Conservation (phyloP, 2,329 filamentous ascomycete species). For the Fusarium domesticum region DNA sequence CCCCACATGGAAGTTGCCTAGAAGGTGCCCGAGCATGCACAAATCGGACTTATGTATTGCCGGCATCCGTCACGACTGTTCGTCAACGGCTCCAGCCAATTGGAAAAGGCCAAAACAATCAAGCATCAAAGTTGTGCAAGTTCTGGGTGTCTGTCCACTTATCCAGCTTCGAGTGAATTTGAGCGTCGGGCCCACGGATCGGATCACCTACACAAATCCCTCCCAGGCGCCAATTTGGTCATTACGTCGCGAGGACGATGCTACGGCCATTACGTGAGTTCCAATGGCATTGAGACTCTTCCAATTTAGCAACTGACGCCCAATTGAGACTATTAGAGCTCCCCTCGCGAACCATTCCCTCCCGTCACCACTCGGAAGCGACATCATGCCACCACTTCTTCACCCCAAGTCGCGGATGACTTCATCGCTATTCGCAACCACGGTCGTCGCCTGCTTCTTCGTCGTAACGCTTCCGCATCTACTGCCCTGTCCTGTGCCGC, state of each 20-base stretch:
- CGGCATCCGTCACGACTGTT: not conserved
- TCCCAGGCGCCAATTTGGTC: slow-evolving; percentile 26
- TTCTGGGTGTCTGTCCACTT: slow-evolving; percentile 19
- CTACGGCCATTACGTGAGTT: slow-evolving; percentile 25
- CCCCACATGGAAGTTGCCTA: no score
- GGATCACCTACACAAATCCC: slow-evolving; percentile 28
- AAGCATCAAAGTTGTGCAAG: slow-evolving; percentile 12
- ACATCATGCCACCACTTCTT: slow-evolving; percentile 76
- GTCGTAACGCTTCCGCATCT: slow-evolving; percentile 89
- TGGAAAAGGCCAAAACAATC: slow-evolving; percentile 14
- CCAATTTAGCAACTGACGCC: slow-evolving; percentile 17
- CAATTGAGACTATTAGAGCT: slow-evolving; percentile 30
- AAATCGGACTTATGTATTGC: slow-evolving; percentile 6
- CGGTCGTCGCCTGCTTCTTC: slow-evolving; percentile 82
- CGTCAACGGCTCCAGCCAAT: slow-evolving; percentile 21
- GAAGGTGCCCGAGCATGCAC: no score
- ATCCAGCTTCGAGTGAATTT: not conserved
- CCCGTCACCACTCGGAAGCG: slow-evolving; percentile 5
- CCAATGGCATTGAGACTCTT: slow-evolving; percentile 18
- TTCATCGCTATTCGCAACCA: slow-evolving; percentile 91
- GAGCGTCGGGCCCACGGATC: slow-evolving; percentile 12
- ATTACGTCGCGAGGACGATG: slow-evolving; percentile 25
- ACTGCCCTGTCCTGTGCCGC: slow-evolving; percentile 84
- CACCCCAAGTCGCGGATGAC: slow-evolving; percentile 93
- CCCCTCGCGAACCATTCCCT: slow-evolving; percentile 6